Percentiles rank a stretch among this genome's conserved stretches.
Conservation (phyloP, 2,329 filamentous ascomycete species). For the Fulvia fulva region DNA sequence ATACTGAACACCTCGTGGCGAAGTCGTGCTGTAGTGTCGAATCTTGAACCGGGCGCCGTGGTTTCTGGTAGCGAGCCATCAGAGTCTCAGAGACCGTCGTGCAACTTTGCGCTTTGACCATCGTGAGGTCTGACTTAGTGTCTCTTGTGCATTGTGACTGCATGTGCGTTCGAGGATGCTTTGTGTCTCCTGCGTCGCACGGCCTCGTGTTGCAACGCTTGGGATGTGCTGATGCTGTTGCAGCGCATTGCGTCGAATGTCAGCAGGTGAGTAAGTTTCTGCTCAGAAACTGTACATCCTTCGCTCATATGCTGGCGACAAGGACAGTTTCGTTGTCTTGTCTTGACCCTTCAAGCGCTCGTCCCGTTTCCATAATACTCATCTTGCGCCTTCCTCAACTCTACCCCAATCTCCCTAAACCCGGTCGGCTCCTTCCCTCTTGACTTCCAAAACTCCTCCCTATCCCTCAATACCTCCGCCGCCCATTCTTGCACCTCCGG, state of each 20-base stretch:
- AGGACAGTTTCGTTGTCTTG: not conserved
- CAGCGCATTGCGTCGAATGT: not conserved
- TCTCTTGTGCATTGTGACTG: no score
- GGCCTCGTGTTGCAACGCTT: not conserved
- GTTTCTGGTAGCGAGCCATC: not conserved
- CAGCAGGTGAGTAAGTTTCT: not conserved
- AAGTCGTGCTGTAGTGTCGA: not conserved
- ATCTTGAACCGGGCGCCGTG: not conserved
- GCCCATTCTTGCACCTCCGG: constrained; percentile 80
- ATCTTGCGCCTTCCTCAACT: constrained; percentile 31
- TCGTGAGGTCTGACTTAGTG: not conserved
- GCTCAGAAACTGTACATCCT: not conserved
- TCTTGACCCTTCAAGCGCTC: not conserved
- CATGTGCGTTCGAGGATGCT: not conserved
- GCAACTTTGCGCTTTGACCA: not conserved
- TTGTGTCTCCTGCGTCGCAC: not conserved
- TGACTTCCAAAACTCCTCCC: constrained; percentile 66
- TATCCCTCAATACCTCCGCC: constrained; percentile 69
- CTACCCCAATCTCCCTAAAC: constrained; percentile 22
- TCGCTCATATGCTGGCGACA: not conserved
- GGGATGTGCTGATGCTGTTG: not conserved
- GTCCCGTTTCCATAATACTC: constrained; percentile 33
- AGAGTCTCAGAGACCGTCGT: not conserved
- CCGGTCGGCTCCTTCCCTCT: constrained; percentile 27
- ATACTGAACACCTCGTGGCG: not conserved